Evolutionary conservation across 2,329 filamentous ascomycete genomes (phyloP).

Genomic region (Alternaria burnsii): DNA sequence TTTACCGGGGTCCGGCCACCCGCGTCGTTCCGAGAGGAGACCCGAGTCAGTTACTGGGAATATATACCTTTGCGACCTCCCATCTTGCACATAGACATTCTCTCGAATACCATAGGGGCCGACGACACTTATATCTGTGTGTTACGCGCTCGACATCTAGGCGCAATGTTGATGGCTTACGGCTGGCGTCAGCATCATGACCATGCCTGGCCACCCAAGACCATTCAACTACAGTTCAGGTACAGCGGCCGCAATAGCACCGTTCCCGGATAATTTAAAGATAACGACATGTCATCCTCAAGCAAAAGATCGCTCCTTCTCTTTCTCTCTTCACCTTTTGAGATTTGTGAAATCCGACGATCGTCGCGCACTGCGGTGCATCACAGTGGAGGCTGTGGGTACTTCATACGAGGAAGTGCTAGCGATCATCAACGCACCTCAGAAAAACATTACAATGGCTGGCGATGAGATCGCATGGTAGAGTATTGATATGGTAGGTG

Average conservation of each 20-base stretch:
- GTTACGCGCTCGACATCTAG: neutral
- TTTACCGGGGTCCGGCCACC: neutral
- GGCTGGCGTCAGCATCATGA: neutral
- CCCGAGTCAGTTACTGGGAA: neutral
- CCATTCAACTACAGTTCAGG: neutral
- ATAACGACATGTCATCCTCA: neutral
- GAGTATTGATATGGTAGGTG: neutral
- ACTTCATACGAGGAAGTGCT: neutral
- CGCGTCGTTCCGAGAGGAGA: slow-evolving; percentile 14
- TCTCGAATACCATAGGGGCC: too few species aligned
- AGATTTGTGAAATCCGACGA: neutral
- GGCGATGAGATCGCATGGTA: neutral
- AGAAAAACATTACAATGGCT: neutral
- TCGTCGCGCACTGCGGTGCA: neutral
- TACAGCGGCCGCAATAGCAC: slow-evolving; percentile 1
- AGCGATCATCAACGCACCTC: neutral
- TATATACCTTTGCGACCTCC: neutral
- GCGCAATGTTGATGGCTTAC: neutral
- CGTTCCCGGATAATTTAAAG: neutral
- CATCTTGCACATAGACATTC: neutral
- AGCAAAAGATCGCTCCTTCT: neutral
- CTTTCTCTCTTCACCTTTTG: neutral
- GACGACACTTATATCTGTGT: neutral
- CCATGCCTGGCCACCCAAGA: neutral
- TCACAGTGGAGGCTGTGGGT: neutral